Evolutionary conservation across 208 protist genomes (phyloP), one percentile per base, ranked within the genome.

Genomic region (Leishmania major): DNA sequence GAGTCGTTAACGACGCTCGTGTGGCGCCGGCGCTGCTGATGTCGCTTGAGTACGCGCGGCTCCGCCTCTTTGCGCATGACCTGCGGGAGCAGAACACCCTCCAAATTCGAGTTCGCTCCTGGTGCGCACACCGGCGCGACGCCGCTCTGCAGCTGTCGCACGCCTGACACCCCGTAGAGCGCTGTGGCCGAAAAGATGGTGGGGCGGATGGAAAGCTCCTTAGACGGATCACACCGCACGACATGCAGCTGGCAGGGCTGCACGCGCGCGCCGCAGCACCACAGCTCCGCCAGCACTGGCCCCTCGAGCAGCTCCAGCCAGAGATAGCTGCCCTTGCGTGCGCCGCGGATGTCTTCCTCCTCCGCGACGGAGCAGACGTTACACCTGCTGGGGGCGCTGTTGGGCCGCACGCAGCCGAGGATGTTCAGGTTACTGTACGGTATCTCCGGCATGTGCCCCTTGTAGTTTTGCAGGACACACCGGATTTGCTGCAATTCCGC

Each of bases 161-260:
- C 73, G 13, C 91, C 91, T 3, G 77, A 66, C 17, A 90, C 81
- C 3, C 91, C 90, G 86, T 93, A 95, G 49, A 94, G 86, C n/a
- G 92, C 85, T 17, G 87, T 93, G 35, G 91, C 90, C 57, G 84
- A 94, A 80, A 93, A 94, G 64, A 92, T 80, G 7, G 88, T 90
- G 17, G 93, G 87, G 43, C 86, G 83, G 3, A 78, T 77, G 11
- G 90, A 83, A 51, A 90, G 84, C 15, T 66, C 83, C 64, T 83
- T 81, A 11, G 71, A 55, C 5, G 90, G 88, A 76, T 95, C 91
- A 64, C 86, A 92, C 31, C 92, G 93, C 22, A 97, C 85, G 10
- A 97, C 89, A 62, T 96, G 92, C 22, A 97, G 85, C 72, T 96
- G 92, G 69, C 92, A 96, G n/a, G 87, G 89, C 79, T 95, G 93